A percentile compares a stretch with the other conserved stretches of the same genome.
phyloP scores from a whole-genome alignment of 768 basidiomycete species.

The Calocybe cyanea region DNA sequence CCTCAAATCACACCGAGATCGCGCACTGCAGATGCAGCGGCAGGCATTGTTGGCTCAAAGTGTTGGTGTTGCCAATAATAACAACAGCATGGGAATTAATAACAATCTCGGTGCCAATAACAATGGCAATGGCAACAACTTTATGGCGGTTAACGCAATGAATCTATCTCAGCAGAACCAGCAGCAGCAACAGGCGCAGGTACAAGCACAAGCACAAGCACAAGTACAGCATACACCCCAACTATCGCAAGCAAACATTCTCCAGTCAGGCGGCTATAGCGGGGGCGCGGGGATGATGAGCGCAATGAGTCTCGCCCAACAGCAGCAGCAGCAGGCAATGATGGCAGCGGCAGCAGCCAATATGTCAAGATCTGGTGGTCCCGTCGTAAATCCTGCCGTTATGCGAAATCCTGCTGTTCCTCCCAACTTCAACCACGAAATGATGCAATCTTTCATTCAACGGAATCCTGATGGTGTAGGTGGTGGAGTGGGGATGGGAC shows the following conservation, averaged over 20 bases:
- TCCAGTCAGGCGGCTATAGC: slow-evolving; percentile 4
- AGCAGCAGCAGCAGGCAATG: slow-evolving; percentile 20
- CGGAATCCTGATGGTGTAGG: slow-evolving; percentile 22
- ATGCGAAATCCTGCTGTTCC: slow-evolving; percentile 16
- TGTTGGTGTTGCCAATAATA: neutral
- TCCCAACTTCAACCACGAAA: slow-evolving; percentile 32
- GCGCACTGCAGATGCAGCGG: slow-evolving; percentile 4
- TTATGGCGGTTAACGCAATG: slow-evolving; percentile 12
- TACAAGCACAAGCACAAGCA: slow-evolving; percentile 22
- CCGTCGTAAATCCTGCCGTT: too few relatives aligned
- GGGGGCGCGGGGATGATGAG: slow-evolving; percentile 21
- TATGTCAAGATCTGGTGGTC: slow-evolving; percentile 15
- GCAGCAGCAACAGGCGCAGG: slow-evolving; percentile 17
- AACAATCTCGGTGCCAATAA: too few relatives aligned
- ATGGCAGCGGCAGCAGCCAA: slow-evolving; percentile 19
- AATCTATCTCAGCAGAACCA: slow-evolving; percentile 7
- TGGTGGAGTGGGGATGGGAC: slow-evolving; percentile 4
- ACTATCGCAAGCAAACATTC: slow-evolving; percentile 12
- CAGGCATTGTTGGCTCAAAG: slow-evolving; percentile 7
- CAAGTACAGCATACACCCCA: slow-evolving; percentile 15
- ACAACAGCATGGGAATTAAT: neutral
- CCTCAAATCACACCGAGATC: slow-evolving; percentile 10
- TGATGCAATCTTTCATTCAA: slow-evolving; percentile 42
- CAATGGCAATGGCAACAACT: too few relatives aligned
- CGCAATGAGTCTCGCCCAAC: slow-evolving; percentile 17